Evolutionary conservation across 163 green algal species (phyloP).

Genomic region (Volvox carteri): DNA sequence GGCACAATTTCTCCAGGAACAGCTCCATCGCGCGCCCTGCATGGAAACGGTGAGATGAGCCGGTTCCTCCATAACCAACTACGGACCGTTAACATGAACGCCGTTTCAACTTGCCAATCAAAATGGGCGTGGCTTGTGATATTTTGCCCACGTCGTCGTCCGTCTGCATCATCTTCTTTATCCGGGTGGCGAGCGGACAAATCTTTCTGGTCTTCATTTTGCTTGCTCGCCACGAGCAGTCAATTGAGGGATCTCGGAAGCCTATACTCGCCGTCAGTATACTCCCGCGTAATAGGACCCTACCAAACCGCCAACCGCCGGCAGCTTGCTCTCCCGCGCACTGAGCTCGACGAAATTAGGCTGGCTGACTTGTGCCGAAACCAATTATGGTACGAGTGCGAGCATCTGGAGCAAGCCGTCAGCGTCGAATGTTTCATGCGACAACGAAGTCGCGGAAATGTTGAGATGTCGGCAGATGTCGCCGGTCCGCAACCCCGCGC

Average conservation of each 20-base stretch:
- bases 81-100: not conserved
- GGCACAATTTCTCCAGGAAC: conserved; percentile 81
- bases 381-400: too few relatives aligned
- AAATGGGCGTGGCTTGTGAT: conserved; percentile 83
- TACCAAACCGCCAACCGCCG: conserved; percentile 13
- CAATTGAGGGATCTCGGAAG: too few relatives aligned
- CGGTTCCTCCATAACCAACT: too few relatives aligned
- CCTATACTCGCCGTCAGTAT: too few relatives aligned
- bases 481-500: not conserved
- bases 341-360: not conserved
- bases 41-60: not conserved
- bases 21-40: conserved; percentile 89
- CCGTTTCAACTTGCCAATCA: conserved; percentile 81
- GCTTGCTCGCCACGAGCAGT: too few relatives aligned
- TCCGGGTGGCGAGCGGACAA: conserved; percentile 78
- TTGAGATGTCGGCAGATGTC: conserved; percentile 16
- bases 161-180: conserved; percentile 95
- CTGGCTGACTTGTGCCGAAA: too few relatives aligned
- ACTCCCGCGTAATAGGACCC: not conserved
- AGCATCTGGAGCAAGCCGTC: too few relatives aligned
- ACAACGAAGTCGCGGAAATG: not conserved
- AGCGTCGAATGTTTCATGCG: not conserved
- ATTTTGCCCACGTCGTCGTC: conserved; percentile 96
- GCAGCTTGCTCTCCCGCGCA: not conserved
- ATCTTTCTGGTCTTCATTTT: conserved; percentile 66